phyloP scores from a whole-genome alignment of 352 stramenopile genomes.

The Pythium guiyangense region DNA sequence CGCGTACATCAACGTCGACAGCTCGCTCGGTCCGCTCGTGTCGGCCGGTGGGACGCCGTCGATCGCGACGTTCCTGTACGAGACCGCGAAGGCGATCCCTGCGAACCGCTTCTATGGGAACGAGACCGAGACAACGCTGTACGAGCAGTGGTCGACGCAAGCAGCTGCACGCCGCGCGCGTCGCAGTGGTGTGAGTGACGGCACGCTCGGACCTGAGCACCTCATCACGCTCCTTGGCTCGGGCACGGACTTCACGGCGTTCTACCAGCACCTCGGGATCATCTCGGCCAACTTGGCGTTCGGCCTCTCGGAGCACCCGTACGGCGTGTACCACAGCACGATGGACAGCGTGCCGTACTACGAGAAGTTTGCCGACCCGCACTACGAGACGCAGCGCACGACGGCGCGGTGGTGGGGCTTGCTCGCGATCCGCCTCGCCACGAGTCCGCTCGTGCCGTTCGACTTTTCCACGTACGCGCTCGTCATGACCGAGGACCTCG shows the following conservation, averaged over 20 bases:
- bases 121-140: constrained; percentile 23
- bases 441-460: constrained; percentile 56
- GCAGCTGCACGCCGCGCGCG: constrained; percentile 10
- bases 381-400: constrained; percentile 47
- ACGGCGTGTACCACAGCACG: constrained; percentile 81
- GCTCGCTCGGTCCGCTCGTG: constrained; percentile 48
- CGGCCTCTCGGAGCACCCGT: no score
- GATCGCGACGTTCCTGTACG: constrained; percentile 50
- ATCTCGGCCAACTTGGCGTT: constrained; percentile 57
- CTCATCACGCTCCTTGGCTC: constrained; percentile 43
- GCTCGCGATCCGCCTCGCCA: constrained; percentile 51
- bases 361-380: constrained; percentile 50
- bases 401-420: constrained; percentile 58
- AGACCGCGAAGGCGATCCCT: constrained; percentile 48
- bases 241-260: constrained; percentile 64
- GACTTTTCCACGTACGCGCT: constrained; percentile 60
- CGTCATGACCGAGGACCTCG: constrained; percentile 50
- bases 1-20: constrained; percentile 86
- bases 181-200: neutral
- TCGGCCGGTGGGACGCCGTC: constrained; percentile 56
- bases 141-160: constrained; percentile 35
- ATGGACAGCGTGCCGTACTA: constrained; percentile 83
- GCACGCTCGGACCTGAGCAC: constrained; percentile 32
- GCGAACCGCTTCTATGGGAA: constrained; percentile 36
- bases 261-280: constrained; percentile 81